Conservation (phyloP, 73 alveolate genomes). For the Tetrahymena elliotti region DNA sequence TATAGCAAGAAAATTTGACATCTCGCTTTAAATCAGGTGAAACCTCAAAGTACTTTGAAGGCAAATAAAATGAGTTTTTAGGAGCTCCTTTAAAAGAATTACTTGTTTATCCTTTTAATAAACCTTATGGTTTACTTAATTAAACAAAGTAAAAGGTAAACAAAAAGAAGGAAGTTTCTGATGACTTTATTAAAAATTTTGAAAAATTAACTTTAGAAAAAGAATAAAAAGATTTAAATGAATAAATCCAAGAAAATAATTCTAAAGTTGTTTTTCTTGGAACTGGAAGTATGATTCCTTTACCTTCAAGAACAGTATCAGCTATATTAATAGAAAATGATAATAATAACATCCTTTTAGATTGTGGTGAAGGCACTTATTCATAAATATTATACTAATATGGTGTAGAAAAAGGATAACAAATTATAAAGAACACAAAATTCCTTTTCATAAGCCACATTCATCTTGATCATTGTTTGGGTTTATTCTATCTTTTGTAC, state of each 20-base stretch:
- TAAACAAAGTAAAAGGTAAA: neutral
- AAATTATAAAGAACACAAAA: slow-evolving; percentile 36
- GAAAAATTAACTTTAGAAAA: neutral
- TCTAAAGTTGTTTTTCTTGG: neutral
- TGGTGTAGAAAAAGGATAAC: slow-evolving; percentile 48
- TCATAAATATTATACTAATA: neutral
- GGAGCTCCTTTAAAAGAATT: neutral
- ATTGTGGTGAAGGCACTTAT: slow-evolving; percentile 11
- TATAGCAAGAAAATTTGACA: neutral
- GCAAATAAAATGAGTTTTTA: neutral
- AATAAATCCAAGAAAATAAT: neutral
- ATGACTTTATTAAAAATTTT: neutral
- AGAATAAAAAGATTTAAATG: neutral
- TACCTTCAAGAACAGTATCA: neutral
- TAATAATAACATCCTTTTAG: neutral
- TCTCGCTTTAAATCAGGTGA: neutral
- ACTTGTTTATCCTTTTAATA: neutral
- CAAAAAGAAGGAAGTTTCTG: neutral
- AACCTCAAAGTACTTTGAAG: neutral
- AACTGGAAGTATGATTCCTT: neutral
- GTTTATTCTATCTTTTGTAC: slow-evolving; percentile 62
- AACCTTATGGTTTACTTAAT: neutral
- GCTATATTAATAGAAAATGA: neutral
- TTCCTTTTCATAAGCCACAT: slow-evolving; percentile 81
- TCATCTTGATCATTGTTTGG: slow-evolving; percentile 97